Percentiles rank a stretch among this genome's conserved stretches.
Conservation (phyloP, 768 basidiomycete species). For the Xerocomus spinulosus region DNA sequence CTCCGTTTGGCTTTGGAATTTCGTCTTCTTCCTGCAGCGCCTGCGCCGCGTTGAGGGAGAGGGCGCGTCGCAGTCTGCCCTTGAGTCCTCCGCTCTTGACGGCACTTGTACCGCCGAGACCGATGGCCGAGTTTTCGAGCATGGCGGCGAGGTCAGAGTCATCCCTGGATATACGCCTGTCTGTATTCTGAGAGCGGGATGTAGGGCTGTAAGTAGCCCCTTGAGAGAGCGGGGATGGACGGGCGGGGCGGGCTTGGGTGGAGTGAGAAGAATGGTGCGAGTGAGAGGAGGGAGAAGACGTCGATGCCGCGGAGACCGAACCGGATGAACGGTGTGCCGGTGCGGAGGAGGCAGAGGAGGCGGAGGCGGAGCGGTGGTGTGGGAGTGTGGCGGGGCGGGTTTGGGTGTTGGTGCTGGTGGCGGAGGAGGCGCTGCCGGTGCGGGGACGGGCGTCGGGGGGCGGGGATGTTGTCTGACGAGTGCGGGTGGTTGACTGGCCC, state of each 20-base stretch:
- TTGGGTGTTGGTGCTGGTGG: conserved; percentile 10
- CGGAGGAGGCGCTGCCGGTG: conserved; percentile 30
- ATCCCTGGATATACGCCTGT: conserved; percentile 75
- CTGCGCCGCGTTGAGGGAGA: conserved; percentile 58
- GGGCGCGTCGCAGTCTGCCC: conserved; percentile 67
- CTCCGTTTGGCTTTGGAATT: conserved; percentile 27
- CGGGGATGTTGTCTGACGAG: conserved; percentile 25
- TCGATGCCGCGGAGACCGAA: conserved; percentile 27
- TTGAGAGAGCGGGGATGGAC: conserved; percentile 33
- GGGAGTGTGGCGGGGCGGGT: conserved; percentile 20
- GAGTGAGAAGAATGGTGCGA: conserved; percentile 24
- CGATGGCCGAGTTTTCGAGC: conserved; percentile 39
- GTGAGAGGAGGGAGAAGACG: conserved; percentile 27
- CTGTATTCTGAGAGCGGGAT: conserved; percentile 42
- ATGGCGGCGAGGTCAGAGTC: conserved; percentile 65
- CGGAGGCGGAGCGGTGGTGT: conserved; percentile 32
- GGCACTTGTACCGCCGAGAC: conserved; percentile 28
- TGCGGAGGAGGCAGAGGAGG: conserved; percentile 22
- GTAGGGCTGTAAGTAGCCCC: conserved; percentile 24
- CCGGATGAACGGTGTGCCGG: conserved; percentile 23
- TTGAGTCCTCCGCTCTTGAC: conserved; percentile 70
- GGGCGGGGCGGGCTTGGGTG: conserved; percentile 27
- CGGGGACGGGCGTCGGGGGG: conserved; percentile 27
- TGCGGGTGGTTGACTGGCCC: conserved; percentile 58
- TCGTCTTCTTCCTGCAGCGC: conserved; percentile 48